phyloP scores from a whole-genome alignment of 2,329 filamentous ascomycete genomes.

The Exophiala xenobiotica region DNA sequence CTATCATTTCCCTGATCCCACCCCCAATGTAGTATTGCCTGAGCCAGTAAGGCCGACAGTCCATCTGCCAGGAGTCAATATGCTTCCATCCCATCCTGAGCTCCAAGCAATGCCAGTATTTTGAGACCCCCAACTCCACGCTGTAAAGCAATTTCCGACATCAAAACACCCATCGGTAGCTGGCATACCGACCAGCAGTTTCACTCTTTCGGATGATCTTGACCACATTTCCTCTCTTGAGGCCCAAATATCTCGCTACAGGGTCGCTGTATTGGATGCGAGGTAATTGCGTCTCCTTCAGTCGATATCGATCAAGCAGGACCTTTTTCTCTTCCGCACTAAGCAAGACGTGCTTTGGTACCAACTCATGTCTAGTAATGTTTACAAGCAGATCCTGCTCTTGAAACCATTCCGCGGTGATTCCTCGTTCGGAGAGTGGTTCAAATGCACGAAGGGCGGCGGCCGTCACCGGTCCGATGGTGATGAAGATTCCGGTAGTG shows the following conservation, averaged over 20 bases:
- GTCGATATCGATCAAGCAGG: slow-evolving; percentile 80
- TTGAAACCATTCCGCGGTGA: slow-evolving; percentile 85
- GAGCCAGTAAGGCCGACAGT: too few species aligned
- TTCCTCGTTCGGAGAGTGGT: slow-evolving; percentile 45
- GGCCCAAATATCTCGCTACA: slow-evolving; percentile 84
- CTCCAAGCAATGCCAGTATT: slow-evolving; percentile 7
- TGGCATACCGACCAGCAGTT: slow-evolving; percentile 93
- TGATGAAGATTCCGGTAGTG: slow-evolving; percentile 88
- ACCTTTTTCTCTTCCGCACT: slow-evolving; percentile 86
- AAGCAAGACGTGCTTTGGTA: slow-evolving; percentile 88
- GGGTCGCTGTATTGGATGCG: slow-evolving; percentile 89
- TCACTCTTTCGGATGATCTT: slow-evolving; percentile 97
- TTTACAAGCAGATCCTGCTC: slow-evolving; percentile 96
- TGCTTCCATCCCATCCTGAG: slow-evolving; percentile 1
- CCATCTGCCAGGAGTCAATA: too few species aligned
- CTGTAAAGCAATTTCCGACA: slow-evolving; percentile 2
- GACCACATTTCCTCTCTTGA: slow-evolving; percentile 90
- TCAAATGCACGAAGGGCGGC: slow-evolving; percentile 85
- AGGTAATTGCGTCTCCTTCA: slow-evolving; percentile 97
- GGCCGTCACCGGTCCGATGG: slow-evolving; percentile 75
- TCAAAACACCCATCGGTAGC: slow-evolving; percentile 72
- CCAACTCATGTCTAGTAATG: slow-evolving; percentile 95
- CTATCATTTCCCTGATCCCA: too few species aligned
- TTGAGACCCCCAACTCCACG: slow-evolving; percentile 9
- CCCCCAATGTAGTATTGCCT: too few species aligned